These are phyloP conservation scores for Tolypocladium sp. DNA, from an alignment of 2,329 filamentous ascomycete species.

Conservation along the genomic window DNA sequence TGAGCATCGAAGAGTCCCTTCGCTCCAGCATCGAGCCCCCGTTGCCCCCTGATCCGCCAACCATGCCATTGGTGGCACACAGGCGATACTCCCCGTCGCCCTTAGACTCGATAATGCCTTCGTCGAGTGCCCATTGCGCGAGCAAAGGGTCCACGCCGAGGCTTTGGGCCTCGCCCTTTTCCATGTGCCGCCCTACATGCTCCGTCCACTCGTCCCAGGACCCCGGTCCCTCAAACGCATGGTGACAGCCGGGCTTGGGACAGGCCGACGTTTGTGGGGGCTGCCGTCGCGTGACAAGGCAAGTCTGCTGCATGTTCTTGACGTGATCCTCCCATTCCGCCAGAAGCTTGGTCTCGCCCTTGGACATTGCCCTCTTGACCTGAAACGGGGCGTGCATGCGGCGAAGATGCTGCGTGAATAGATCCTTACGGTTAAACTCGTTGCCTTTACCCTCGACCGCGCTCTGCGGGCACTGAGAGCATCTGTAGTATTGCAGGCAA, in stretches of 20 bases:
- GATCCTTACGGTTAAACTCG: conserved; percentile 88
- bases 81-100: conserved; percentile 48
- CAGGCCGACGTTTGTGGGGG: conserved; percentile 66
- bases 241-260: conserved; percentile 60
- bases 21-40: conserved; percentile 8
- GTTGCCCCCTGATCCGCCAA: conserved; percentile 6
- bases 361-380: conserved; percentile 47
- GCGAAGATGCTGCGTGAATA: conserved; percentile 89
- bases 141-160: conserved; percentile 50
- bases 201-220: conserved; percentile 91
- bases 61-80: conserved; percentile 18
- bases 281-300: conserved; percentile 58
- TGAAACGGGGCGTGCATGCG: conserved; percentile 80
- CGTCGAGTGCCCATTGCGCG: conserved; percentile 53
- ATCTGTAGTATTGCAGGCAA: conserved; percentile 55
- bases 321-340: conserved; percentile 56
- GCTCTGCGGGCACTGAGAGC: conserved; percentile 49
- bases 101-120: conserved; percentile 51
- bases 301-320: conserved; percentile 64
- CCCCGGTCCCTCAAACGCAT: conserved; percentile 58
- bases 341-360: conserved; percentile 50
- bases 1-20: conserved; percentile 16
- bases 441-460: conserved; percentile 48
- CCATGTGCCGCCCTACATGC: conserved; percentile 84
- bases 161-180: conserved; percentile 54